A percentile compares a stretch with the other conserved stretches of the same genome.
Evolutionary conservation across 345 rosid species (phyloP).

Genomic region (Chamaenerion angustifolium): DNA sequence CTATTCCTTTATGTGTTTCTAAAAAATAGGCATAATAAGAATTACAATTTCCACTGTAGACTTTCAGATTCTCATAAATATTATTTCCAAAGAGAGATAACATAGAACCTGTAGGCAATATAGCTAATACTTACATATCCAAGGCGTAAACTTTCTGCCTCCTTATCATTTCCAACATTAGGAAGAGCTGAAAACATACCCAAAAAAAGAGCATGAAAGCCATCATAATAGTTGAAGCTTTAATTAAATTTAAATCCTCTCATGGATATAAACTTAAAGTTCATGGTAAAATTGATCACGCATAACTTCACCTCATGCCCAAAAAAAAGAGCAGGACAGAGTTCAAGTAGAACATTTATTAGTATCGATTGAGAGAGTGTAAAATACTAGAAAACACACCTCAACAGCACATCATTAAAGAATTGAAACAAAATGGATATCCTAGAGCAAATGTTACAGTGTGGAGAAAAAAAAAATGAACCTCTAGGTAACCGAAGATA

Average conservation of each 20-base stretch:
- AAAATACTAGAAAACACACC: no score
- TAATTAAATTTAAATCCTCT: not conserved
- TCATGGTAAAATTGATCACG: not conserved
- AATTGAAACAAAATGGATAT: no score
- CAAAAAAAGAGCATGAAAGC: not conserved
- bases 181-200: slow-evolving; percentile 29
- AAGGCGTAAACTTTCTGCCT: slow-evolving; percentile 63
- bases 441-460: no score
- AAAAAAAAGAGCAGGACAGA: no score
- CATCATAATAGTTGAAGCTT: not conserved
- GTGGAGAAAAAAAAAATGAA: slow-evolving; percentile 12
- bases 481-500: slow-evolving; percentile 43
- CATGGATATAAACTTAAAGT: not conserved
- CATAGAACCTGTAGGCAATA: slow-evolving; percentile 2
- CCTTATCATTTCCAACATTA: slow-evolving; percentile 50
- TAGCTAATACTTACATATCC: slow-evolving; percentile 55
- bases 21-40: not conserved
- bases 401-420: no score
- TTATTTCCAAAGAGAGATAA: not conserved
- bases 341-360: no score
- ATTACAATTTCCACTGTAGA: not conserved
- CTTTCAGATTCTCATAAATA: not conserved
- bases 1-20: no score
- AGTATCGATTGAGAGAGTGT: no score
- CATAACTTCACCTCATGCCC: not conserved